phyloP scores from a whole-genome alignment of 768 basidiomycete genomes.

The Rhodosporidiobolus sp. region DNA sequence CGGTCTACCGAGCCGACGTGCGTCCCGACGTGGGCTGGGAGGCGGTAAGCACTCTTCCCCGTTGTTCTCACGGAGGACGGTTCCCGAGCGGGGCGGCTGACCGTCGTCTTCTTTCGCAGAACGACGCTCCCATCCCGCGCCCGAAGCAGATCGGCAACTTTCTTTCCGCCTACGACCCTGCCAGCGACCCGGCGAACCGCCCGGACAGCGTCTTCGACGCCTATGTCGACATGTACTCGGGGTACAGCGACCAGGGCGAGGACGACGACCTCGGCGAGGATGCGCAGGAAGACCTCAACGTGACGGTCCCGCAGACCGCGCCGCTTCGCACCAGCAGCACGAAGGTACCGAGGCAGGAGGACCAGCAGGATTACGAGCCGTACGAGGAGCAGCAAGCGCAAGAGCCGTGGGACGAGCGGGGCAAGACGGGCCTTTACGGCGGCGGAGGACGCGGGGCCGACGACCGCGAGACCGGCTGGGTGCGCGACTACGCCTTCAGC shows the following conservation, averaged over 20 bases:
- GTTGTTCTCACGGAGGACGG: too few species aligned
- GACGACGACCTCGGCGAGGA: background rate
- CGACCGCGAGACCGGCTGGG: constrained; percentile 38
- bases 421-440: constrained; percentile 32
- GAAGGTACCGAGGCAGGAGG: background rate
- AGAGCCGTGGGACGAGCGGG: constrained; percentile 34
- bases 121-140: constrained; percentile 16
- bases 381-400: background rate
- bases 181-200: background rate
- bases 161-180: background rate
- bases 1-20: background rate
- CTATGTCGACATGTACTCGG: constrained; percentile 34
- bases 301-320: background rate
- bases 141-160: background rate
- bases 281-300: background rate
- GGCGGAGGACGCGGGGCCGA: constrained; percentile 37
- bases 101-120: constrained; percentile 2
- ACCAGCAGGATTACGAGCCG: background rate
- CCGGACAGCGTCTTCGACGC: constrained; percentile 32
- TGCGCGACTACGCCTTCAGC: constrained; percentile 16
- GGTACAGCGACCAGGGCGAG: background rate
- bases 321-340: background rate
- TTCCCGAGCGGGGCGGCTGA: background rate
- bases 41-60: background rate
- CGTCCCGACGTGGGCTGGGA: constrained; percentile 4